A percentile compares a stretch with the other conserved stretches of the same genome.
phyloP scores from a whole-genome alignment of 177 flowering plant species.

The Tripterygium wilfordii region DNA sequence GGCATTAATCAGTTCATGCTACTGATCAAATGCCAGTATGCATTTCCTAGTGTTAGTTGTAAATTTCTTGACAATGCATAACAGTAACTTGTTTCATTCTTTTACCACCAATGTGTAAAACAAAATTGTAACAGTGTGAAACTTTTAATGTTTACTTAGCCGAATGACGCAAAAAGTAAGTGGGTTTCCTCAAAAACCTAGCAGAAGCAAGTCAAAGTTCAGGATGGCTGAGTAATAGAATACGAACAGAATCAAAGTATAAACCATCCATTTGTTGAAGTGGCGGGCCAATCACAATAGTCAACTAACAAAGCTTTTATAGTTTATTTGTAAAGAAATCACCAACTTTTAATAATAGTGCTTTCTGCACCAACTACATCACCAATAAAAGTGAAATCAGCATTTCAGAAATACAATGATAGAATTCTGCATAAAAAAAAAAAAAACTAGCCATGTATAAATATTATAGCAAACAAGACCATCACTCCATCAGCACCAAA shows the following conservation, averaged over 20 bases:
- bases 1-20: neutral
- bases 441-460: too few relatives aligned
- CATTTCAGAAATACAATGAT: neutral
- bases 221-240: neutral
- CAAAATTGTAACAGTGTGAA: too few relatives aligned
- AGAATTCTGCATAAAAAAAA: too few relatives aligned
- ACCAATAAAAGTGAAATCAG: neutral
- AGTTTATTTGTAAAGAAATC: neutral
- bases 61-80: slow-evolving; percentile 4
- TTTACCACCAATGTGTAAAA: too few relatives aligned
- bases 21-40: neutral
- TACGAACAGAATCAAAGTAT: slow-evolving; percentile 2
- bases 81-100: neutral
- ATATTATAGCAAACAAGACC: too few relatives aligned
- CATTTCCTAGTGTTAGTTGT: neutral
- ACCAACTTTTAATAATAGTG: neutral
- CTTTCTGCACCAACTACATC: neutral
- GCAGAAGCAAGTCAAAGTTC: slow-evolving; percentile 3
- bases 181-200: too few relatives aligned
- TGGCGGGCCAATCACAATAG: slow-evolving; percentile 5
- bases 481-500: too few relatives aligned
- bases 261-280: too few relatives aligned
- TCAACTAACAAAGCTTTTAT: slow-evolving; percentile 4
- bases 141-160: too few relatives aligned
- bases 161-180: too few relatives aligned